These are phyloP conservation scores for Penicillium arizonense DNA, from an alignment of 495 filamentous ascomycete genomes.

Conservation along the genomic window DNA sequence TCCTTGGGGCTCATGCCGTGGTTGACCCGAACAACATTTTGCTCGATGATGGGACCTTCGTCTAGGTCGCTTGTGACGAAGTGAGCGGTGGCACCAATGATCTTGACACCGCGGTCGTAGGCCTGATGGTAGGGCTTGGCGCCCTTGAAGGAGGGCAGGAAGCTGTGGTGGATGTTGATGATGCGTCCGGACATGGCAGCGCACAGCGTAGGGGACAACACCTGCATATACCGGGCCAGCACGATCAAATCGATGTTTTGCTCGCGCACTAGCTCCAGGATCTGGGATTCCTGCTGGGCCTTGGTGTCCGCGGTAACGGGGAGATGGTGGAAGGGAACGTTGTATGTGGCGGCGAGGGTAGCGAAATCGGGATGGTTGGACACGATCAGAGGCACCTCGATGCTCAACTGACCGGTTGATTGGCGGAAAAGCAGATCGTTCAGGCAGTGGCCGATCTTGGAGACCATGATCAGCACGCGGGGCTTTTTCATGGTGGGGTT, in stretches of 20 bases:
- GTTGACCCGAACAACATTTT: constrained; percentile 66
- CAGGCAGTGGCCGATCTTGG: constrained; percentile 77
- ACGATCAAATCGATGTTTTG: constrained; percentile 70
- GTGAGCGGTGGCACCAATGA: constrained; percentile 74
- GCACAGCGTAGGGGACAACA: constrained; percentile 69
- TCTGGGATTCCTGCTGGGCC: constrained; percentile 59
- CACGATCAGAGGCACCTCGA: constrained; percentile 65
- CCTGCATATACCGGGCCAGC: constrained; percentile 80
- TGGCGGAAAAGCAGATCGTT: constrained; percentile 77
- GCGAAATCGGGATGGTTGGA: constrained; percentile 75
- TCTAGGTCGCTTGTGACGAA: constrained; percentile 75
- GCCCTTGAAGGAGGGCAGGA: constrained; percentile 77
- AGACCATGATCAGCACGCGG: constrained; percentile 75
- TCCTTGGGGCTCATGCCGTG: constrained; percentile 69
- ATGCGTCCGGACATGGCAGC: constrained; percentile 69
- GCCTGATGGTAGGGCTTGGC: constrained; percentile 82
- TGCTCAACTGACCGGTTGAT: constrained; percentile 54
- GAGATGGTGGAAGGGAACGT: constrained; percentile 70
- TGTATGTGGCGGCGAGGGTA: constrained; percentile 63
- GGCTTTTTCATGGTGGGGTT: constrained; percentile 60
- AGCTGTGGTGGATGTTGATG: constrained; percentile 82
- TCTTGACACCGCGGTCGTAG: constrained; percentile 74
- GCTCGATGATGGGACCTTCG: constrained; percentile 78
- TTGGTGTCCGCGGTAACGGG: constrained; percentile 71
- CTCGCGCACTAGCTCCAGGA: constrained; percentile 62